Conservation (phyloP, 106 monocot species). For the Acorus gramineus region DNA sequence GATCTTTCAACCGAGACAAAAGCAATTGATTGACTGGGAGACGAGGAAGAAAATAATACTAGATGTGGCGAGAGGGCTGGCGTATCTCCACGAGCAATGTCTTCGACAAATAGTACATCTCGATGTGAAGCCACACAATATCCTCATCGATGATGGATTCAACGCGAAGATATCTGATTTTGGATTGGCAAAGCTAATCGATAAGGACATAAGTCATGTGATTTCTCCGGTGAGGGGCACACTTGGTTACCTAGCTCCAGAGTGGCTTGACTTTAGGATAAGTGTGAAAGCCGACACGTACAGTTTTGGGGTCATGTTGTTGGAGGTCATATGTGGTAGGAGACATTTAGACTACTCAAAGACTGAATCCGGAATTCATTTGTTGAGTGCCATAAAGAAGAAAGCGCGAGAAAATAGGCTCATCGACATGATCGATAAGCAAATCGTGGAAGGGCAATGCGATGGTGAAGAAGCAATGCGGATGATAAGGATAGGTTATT, state of each 20-base stretch:
- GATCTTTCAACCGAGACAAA: background rate
- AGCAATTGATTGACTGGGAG: background rate
- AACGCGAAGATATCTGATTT: constrained; percentile 15
- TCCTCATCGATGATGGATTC: constrained; percentile 8
- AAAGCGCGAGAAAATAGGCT: constrained; percentile 7
- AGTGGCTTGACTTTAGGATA: constrained; percentile 7
- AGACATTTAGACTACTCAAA: background rate
- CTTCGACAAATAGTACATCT: constrained; percentile 2
- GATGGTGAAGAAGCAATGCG: constrained; percentile 10
- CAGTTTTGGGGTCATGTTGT: constrained; percentile 5
- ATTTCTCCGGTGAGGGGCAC: constrained; percentile 11
- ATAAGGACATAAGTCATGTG: constrained; percentile 4
- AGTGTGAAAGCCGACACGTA: constrained; percentile 10
- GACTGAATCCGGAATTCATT: background rate
- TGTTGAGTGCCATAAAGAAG: constrained; percentile 5
- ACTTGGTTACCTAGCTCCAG: constrained; percentile 8
- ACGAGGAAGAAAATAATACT: constrained; percentile 6
- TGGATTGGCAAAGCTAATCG: constrained; percentile 13
- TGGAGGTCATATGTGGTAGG: constrained; percentile 4
- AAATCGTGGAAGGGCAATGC: background rate
- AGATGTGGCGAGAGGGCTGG: constrained; percentile 3
- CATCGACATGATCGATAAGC: background rate
- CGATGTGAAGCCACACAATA: constrained; percentile 14
- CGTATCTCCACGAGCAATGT: constrained; percentile 12
- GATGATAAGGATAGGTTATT: constrained; percentile 12